Base-by-base conservation (phyloP, 2,329 filamentous ascomycete genomes). In the Alternaria sp. region DNA sequence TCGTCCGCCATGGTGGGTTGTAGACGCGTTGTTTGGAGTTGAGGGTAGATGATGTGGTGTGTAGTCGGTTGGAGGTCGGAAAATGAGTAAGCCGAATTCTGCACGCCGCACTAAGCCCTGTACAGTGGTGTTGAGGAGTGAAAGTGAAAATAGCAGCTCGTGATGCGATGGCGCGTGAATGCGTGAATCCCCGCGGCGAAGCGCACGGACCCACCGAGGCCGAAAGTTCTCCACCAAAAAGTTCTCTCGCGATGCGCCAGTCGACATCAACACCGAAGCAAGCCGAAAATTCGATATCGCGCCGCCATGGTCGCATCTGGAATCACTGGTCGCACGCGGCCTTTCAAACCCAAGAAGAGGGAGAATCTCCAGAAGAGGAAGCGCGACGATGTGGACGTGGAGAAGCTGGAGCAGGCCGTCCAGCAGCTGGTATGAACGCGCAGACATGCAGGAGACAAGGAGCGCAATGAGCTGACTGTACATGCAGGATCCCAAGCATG, bases 311-410 rank as follows among this genome's bases (percentile, higher is more conserved):
- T 64, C 12, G 74, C 73, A 25, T 65, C 74, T 46, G 71, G 71
- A 25, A 69, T 70, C 70, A 86, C 78, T 61, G 82, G 78, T 63
- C 83, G 73, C 69, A 84, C 71, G 72, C 78, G 66, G 71, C 82
- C 70, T 80, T 88, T 75, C 80, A 90, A 73, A 86, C 88, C 70
- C 82, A 88, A 75, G 84, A 88, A 75, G 83, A 86, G 77, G 83
- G 86, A 59, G 76, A 83, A 56, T 46, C 61, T 78, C 49, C 82
- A 83, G 64, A 88, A 87, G 74, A 81, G 86, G 55, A 88, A 88
- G 77, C 83, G 87, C 59, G 83, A 83, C 51, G 79, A 83, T 68
- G 81, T 83, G 32, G 85, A 85, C 57, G 78, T 81, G n/a, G 81
- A 83, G 67, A 80, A 82, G 69, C 74, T 84, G 44, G 78, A 84